These are phyloP conservation scores for Drechslerella dactyloides DNA, from an alignment of 2,329 filamentous ascomycete genomes.

Conservation along the genomic window DNA sequence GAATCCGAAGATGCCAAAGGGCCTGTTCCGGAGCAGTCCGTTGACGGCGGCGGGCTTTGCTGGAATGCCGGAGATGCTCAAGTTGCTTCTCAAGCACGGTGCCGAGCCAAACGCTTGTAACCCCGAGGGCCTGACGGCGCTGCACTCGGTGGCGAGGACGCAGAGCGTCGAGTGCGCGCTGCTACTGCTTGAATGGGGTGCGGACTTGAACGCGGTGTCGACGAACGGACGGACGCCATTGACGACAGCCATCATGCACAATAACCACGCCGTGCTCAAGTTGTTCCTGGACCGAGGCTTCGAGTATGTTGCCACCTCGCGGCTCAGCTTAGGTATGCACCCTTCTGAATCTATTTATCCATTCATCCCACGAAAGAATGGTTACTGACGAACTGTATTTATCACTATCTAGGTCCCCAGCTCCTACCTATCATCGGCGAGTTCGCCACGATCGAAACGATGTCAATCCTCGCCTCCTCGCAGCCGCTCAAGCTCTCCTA, in stretches of 20 bases:
- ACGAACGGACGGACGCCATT: conserved; percentile 56
- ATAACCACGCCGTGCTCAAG: conserved; percentile 57
- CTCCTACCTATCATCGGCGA: conserved; percentile 12
- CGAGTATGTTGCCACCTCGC: conserved; percentile 57
- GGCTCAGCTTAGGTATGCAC: conserved; percentile 51
- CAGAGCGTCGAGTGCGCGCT: conserved; percentile 56
- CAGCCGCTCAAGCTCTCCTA: conserved; percentile 12
- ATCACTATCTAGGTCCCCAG: conserved; percentile 2
- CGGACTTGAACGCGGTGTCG: conserved; percentile 56
- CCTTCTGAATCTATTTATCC: neutral
- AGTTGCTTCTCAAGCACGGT: conserved; percentile 56
- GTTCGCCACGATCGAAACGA: conserved; percentile 10
- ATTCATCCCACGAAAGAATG: neutral
- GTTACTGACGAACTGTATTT: neutral
- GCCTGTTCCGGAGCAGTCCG: conserved; percentile 55
- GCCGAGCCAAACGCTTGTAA: conserved; percentile 55
- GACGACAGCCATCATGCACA: conserved; percentile 57
- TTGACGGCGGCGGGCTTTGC: conserved; percentile 57
- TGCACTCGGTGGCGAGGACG: conserved; percentile 56
- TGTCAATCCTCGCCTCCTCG: conserved; percentile 11
- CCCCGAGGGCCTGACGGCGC: conserved; percentile 56
- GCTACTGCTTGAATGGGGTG: conserved; percentile 57
- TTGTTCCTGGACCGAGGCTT: conserved; percentile 58
- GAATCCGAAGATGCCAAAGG: conserved; percentile 54
- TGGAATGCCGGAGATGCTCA: conserved; percentile 55